A percentile compares a stretch with the other conserved stretches of the same genome.
phyloP scores from a whole-genome alignment of 345 rosid species.

The Brassica rapa region DNA sequence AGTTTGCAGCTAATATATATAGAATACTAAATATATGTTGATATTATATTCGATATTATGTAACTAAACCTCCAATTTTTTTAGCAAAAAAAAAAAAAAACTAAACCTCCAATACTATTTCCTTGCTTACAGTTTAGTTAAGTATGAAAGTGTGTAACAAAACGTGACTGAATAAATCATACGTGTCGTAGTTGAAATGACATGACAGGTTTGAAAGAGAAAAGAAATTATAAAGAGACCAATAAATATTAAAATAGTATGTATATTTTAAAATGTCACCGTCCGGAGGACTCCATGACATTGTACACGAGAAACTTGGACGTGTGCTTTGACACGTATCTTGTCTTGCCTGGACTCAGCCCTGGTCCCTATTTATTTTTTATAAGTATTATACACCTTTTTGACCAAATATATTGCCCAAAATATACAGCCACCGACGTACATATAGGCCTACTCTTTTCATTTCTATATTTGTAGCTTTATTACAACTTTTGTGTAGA shows the following conservation, averaged over 20 bases:
- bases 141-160: conserved; percentile 1
- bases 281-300: conserved; percentile 27
- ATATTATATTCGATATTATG: neutral
- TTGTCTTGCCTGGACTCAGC: conserved; percentile 35
- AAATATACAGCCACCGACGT: conserved; percentile 2
- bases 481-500: neutral
- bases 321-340: conserved; percentile 41
- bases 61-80: neutral
- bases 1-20: conserved; percentile 19
- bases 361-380: conserved; percentile 2
- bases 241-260: neutral
- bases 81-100: no score
- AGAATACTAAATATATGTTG: neutral
- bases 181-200: conserved; percentile 29
- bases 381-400: neutral
- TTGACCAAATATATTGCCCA: neutral
- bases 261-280: conserved; percentile 25
- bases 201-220: conserved; percentile 1
- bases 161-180: conserved; percentile 15
- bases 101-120: neutral
- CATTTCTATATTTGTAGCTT: neutral
- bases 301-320: conserved; percentile 39
- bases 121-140: neutral
- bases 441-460: conserved; percentile 4
- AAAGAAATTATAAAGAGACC: neutral